Evolutionary conservation across 345 rosid genomes (phyloP).

Genomic region (Geranium brycei): DNA sequence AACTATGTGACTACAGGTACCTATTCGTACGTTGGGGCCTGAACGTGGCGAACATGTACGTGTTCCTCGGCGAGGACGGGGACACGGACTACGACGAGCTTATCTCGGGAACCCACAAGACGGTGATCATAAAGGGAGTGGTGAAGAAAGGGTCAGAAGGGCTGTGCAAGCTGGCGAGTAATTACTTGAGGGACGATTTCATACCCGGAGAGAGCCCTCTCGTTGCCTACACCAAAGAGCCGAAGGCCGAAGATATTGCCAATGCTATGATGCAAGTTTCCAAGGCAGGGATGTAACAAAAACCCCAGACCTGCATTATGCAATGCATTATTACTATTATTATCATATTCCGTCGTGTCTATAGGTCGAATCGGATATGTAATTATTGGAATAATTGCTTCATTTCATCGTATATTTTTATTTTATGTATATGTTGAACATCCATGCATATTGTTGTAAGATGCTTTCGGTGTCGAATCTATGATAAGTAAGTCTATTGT

Average conservation of each 20-base stretch:
- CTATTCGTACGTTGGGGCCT: slow-evolving; percentile 88
- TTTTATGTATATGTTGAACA: too few species aligned
- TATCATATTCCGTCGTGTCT: too few species aligned
- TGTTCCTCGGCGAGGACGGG: slow-evolving; percentile 70
- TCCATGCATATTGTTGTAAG: too few species aligned
- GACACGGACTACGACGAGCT: slow-evolving; percentile 82
- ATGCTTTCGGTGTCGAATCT: too few species aligned
- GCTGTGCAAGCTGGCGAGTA: slow-evolving; percentile 39
- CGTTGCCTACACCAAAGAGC: slow-evolving; percentile 30
- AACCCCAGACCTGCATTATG: too few species aligned
- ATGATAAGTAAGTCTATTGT: too few species aligned
- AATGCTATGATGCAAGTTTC: slow-evolving; percentile 35
- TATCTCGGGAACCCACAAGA: slow-evolving; percentile 76
- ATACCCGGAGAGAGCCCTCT: slow-evolving; percentile 59
- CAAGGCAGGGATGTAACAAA: slow-evolving; percentile 16
- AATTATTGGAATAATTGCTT: too few species aligned
- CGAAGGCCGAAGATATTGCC: slow-evolving; percentile 42
- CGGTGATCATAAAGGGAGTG: slow-evolving; percentile 46
- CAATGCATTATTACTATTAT: too few species aligned
- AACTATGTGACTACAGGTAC: slow-evolving; percentile 33
- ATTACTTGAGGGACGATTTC: slow-evolving; percentile 47
- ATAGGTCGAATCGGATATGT: too few species aligned
- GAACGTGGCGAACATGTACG: slow-evolving; percentile 74
- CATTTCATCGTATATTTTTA: too few species aligned
- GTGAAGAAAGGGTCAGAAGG: slow-evolving; percentile 52